These are phyloP conservation scores for Bipolaris zeicola DNA, from an alignment of 2,329 filamentous ascomycete species.

Conservation along the genomic window DNA sequence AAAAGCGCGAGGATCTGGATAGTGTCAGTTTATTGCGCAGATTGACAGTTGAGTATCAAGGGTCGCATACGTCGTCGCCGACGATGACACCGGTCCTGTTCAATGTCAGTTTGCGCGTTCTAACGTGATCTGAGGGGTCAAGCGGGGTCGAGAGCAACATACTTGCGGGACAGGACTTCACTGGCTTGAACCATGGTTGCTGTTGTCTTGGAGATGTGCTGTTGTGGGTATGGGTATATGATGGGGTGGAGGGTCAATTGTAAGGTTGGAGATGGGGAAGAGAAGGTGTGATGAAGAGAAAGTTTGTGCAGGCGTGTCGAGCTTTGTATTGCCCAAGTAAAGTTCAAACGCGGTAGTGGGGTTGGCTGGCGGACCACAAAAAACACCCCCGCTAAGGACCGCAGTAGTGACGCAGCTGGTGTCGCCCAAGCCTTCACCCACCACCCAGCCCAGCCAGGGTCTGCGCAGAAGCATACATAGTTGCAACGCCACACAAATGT, in stretches of 20 bases:
- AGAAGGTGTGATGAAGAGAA: slow-evolving; percentile 1
- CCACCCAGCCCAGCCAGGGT: slow-evolving; percentile 4
- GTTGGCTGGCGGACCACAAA: slow-evolving; percentile 14
- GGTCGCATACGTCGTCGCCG: slow-evolving; percentile 65
- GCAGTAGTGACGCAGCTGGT: slow-evolving; percentile 14
- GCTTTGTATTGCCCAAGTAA: slow-evolving; percentile 10
- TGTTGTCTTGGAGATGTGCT: background rate
- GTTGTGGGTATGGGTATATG: background rate
- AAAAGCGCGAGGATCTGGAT: slow-evolving; percentile 10
- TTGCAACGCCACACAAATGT: background rate
- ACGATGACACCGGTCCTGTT: slow-evolving; percentile 55
- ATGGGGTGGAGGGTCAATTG: background rate
- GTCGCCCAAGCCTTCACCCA: slow-evolving; percentile 10
- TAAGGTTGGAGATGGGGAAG: background rate
- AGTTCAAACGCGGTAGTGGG: slow-evolving; percentile 16
- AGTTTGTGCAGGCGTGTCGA: slow-evolving; percentile 5
- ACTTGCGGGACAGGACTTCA: slow-evolving; percentile 63
- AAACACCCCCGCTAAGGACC: slow-evolving; percentile 22
- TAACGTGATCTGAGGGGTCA: background rate
- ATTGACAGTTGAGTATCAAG: slow-evolving; percentile 66
- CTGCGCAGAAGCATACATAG: slow-evolving; percentile 7
- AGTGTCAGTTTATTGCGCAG: background rate
- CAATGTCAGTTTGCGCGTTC: slow-evolving; percentile 11
- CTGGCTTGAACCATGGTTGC: slow-evolving; percentile 34
- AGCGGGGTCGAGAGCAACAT: slow-evolving; percentile 48